Evolutionary conservation across 2,329 filamentous ascomycete species (phyloP).

Genomic region (Nigrospora oryzae): DNA sequence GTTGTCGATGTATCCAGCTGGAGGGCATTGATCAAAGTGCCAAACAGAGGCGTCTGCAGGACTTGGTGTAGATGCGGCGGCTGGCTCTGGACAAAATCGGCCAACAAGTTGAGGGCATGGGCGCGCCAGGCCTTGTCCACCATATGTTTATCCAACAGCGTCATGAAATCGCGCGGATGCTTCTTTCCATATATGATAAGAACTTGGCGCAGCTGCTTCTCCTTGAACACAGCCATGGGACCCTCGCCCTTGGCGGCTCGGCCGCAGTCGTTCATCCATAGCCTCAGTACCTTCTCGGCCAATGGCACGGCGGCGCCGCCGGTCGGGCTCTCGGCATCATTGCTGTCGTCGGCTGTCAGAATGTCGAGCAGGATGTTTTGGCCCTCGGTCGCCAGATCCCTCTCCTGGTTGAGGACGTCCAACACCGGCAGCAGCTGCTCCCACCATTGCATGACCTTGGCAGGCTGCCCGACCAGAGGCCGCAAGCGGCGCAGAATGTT

Average conservation of each 20-base stretch:
- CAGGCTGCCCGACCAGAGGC: constrained; percentile 53
- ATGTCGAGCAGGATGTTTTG: constrained; percentile 57
- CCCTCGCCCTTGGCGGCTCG: constrained; percentile 24
- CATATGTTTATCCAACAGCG: constrained; percentile 56
- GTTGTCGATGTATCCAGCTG: constrained; percentile 72
- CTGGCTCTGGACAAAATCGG: constrained; percentile 64
- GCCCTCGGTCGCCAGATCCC: constrained; percentile 54
- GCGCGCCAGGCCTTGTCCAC: constrained; percentile 55
- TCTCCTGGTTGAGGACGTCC: constrained; percentile 50
- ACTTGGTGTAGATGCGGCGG: constrained; percentile 74
- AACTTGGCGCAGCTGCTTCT: constrained; percentile 41
- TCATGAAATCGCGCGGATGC: constrained; percentile 64
- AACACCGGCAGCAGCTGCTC: constrained; percentile 50
- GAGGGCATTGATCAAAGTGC: constrained; percentile 63
- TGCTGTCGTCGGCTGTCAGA: constrained; percentile 53
- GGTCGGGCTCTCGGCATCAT: constrained; percentile 32
- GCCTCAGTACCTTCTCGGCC: constrained; percentile 41
- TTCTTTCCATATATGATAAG: constrained; percentile 57
- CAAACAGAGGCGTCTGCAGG: constrained; percentile 63
- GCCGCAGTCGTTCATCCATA: constrained; percentile 45
- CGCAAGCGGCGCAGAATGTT: constrained; percentile 56
- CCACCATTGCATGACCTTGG: constrained; percentile 65
- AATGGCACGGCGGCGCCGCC: constrained; percentile 29
- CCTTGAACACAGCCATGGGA: constrained; percentile 32
- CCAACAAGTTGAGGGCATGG: constrained; percentile 57